Percentiles rank a stretch among this genome's conserved stretches.
Conservation (phyloP, 441 rosid genomes). For the Pelargonium fulgidum region DNA sequence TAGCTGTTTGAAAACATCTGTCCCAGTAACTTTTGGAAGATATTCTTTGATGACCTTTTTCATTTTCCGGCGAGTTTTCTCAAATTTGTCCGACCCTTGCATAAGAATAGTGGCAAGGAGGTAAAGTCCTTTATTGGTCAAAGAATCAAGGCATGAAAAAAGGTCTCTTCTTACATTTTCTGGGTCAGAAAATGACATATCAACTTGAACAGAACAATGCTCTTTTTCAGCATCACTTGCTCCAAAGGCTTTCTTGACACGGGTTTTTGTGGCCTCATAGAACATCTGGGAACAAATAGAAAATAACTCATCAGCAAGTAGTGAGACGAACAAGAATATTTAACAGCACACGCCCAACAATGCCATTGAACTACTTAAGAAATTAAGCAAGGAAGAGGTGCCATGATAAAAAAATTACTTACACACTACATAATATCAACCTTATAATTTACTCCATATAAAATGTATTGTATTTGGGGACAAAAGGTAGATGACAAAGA, state of each 20-base stretch:
- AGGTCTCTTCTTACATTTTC: conserved; percentile 32
- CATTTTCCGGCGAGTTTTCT: conserved; percentile 55
- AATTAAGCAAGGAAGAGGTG: not conserved
- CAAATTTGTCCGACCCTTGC: conserved; percentile 37
- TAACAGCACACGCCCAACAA: not conserved
- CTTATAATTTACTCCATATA: too few species aligned
- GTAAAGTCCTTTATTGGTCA: conserved; percentile 62
- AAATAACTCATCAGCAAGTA: conserved; percentile 6
- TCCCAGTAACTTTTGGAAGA: conserved; percentile 23
- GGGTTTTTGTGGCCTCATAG: conserved; percentile 45
- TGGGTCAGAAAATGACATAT: conserved; percentile 23
- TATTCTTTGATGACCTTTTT: conserved; percentile 45
- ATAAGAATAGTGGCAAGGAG: conserved; percentile 41
- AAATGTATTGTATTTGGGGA: too few species aligned
- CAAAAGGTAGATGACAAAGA: too few species aligned
- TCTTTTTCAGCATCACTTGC: conserved; percentile 23
- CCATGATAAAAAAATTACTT: too few species aligned
- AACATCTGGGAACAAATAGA: conserved; percentile 39
- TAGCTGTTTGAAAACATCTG: conserved; percentile 30
- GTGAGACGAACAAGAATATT: not conserved
- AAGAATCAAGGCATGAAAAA: conserved; percentile 36
- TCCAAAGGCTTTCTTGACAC: conserved; percentile 62
- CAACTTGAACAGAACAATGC: conserved; percentile 23
- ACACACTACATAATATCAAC: too few species aligned
- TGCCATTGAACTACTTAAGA: not conserved